A percentile compares a stretch with the other conserved stretches of the same genome.
These are phyloP conservation scores for Volvox africanus DNA, from an alignment of 139 green algal genomes.

Conservation along the genomic window DNA sequence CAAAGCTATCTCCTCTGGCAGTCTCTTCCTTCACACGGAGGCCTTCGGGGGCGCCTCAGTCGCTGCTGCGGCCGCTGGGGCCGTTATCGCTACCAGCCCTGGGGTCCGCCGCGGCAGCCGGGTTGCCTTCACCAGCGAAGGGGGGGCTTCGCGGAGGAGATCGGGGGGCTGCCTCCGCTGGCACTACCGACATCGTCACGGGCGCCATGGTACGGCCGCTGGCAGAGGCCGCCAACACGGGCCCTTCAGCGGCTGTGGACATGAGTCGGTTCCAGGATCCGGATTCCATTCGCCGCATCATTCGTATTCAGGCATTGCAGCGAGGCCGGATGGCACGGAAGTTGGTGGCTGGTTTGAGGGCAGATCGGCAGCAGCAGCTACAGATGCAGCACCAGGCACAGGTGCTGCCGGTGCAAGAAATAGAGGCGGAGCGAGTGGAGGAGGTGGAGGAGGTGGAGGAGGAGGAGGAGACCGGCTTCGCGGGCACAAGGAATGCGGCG, in stretches of 20 bases:
- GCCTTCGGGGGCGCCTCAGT: constrained; percentile 7
- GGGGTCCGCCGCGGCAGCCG: not conserved
- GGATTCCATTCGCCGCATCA: not conserved
- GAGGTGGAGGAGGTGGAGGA: too few species aligned
- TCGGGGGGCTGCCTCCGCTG: not conserved
- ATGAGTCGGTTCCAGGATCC: constrained; percentile 25
- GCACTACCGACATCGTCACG: too few species aligned
- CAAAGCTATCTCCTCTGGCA: not conserved
- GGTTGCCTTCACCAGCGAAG: too few species aligned
- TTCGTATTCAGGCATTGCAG: not conserved
- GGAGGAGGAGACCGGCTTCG: too few species aligned
- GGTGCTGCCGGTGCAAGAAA: too few species aligned
- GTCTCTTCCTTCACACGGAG: not conserved
- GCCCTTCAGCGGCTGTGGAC: not conserved
- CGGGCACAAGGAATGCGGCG: too few species aligned
- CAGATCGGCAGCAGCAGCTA: not conserved
- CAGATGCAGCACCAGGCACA: not conserved
- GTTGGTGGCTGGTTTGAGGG: not conserved
- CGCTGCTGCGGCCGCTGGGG: constrained; percentile 29
- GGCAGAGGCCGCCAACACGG: not conserved
- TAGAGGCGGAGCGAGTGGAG: too few species aligned
- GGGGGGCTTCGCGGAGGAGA: not conserved
- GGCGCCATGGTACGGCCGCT: not conserved
- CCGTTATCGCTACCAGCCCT: not conserved
- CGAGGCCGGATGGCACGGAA: not conserved